A percentile compares a stretch with the other conserved stretches of the same genome.
These are phyloP conservation scores for Dictyostelium citrinum DNA, from an alignment of 78 protist species.

Conservation along the genomic window DNA sequence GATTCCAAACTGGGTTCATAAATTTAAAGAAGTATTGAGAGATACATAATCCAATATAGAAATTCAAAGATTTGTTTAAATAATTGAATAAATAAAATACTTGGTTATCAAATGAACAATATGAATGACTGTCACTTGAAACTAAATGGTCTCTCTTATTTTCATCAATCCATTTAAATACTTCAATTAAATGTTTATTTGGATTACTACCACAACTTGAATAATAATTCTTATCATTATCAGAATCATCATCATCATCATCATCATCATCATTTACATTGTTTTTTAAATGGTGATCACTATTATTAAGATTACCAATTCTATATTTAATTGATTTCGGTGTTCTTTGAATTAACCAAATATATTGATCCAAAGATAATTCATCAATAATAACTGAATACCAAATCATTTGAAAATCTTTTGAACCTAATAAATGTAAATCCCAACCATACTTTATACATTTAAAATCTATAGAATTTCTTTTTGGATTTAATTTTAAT, in stretches of 20 bases:
- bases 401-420: background rate
- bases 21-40: background rate
- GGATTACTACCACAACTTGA: background rate
- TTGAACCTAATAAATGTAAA: background rate
- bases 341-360: background rate
- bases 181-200: background rate
- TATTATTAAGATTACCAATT: background rate
- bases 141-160: background rate
- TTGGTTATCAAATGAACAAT: background rate
- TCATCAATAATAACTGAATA: background rate
- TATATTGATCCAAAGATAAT: background rate
- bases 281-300: background rate
- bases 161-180: background rate
- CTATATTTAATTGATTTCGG: background rate
- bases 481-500: background rate
- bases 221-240: background rate
- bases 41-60: background rate
- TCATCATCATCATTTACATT: background rate
- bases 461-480: background rate
- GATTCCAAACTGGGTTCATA: background rate
- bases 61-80: background rate
- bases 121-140: background rate
- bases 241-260: no score
- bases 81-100: background rate
- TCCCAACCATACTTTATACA: background rate